Percentiles rank a stretch among this genome's conserved stretches.
phyloP scores from a whole-genome alignment of 495 filamentous ascomycete species.

The Lophiostoma macrostomum region DNA sequence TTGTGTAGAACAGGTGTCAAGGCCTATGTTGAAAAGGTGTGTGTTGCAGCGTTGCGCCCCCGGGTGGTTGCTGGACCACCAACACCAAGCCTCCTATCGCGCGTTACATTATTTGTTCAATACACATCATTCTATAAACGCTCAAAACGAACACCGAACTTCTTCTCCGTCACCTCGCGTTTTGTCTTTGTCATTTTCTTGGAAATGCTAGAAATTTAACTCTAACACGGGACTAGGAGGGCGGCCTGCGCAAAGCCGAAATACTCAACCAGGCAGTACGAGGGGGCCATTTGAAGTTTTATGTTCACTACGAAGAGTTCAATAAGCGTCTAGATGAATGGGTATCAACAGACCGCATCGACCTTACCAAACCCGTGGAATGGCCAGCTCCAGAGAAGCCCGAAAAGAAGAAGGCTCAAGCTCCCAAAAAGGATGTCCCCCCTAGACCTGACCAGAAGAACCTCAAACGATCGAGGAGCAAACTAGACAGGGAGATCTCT shows the following conservation, averaged over 20 bases:
- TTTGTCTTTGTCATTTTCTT: slow-evolving; percentile 26
- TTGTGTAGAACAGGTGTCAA: slow-evolving; percentile 66
- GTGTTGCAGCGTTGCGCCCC: slow-evolving; percentile 7
- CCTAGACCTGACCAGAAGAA: slow-evolving; percentile 49
- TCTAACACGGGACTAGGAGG: slow-evolving; percentile 55
- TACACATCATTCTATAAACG: no score
- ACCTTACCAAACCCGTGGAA: slow-evolving; percentile 74
- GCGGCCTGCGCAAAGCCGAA: slow-evolving; percentile 83
- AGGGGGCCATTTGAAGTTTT: slow-evolving; percentile 59
- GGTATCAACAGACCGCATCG: slow-evolving; percentile 75
- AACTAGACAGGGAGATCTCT: slow-evolving; percentile 55
- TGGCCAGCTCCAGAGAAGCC: slow-evolving; percentile 62
- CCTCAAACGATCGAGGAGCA: slow-evolving; percentile 51
- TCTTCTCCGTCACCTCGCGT: slow-evolving; percentile 5
- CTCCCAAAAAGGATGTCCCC: slow-evolving; percentile 36
- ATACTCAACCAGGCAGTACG: slow-evolving; percentile 86
- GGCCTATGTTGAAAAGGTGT: slow-evolving; percentile 67
- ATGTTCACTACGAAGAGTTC: slow-evolving; percentile 97
- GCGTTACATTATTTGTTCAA: no score
- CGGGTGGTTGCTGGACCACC: neutral
- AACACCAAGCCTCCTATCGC: slow-evolving; percentile 3
- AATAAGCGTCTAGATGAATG: slow-evolving; percentile 99
- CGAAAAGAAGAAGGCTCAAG: slow-evolving; percentile 32
- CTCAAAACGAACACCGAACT: neutral
- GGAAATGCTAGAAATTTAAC: neutral